Conservation (phyloP, 163 green algal species). For the Trebouxia gelatinosa region DNA sequence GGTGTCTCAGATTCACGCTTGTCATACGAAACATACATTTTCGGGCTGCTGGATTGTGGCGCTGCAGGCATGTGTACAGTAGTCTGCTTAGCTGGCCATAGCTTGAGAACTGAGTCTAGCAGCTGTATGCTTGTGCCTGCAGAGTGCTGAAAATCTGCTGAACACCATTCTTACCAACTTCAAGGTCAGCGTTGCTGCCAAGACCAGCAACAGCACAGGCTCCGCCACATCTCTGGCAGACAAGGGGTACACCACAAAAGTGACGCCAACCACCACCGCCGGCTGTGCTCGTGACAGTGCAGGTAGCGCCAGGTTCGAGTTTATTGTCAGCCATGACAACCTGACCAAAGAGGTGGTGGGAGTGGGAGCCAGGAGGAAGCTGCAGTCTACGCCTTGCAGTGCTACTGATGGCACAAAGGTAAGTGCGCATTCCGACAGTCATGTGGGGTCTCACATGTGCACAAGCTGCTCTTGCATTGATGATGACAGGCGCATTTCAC, state of each 20-base stretch:
- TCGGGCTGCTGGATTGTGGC: too few species aligned
- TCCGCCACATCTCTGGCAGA: neutral
- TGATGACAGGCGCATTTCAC: neutral
- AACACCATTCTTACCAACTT: neutral
- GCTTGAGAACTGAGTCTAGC: too few species aligned
- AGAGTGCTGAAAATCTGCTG: neutral
- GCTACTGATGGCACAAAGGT: neutral
- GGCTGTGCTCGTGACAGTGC: neutral
- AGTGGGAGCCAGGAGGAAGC: neutral
- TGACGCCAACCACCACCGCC: neutral
- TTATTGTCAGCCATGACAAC: neutral
- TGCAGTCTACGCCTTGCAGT: constrained; percentile 16
- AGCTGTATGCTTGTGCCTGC: constrained; percentile 1
- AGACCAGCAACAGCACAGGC: neutral
- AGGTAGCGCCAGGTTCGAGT: neutral
- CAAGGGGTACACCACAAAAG: too few species aligned
- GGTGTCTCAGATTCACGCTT: too few species aligned
- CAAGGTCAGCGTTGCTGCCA: neutral
- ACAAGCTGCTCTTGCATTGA: neutral
- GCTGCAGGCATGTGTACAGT: too few species aligned
- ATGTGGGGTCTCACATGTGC: neutral
- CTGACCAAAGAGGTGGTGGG: neutral
- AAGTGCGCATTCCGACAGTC: neutral
- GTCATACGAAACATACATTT: too few species aligned
- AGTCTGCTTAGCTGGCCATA: too few species aligned